phyloP scores from a whole-genome alignment of 768 basidiomycete species.

The Mycena galopus region DNA sequence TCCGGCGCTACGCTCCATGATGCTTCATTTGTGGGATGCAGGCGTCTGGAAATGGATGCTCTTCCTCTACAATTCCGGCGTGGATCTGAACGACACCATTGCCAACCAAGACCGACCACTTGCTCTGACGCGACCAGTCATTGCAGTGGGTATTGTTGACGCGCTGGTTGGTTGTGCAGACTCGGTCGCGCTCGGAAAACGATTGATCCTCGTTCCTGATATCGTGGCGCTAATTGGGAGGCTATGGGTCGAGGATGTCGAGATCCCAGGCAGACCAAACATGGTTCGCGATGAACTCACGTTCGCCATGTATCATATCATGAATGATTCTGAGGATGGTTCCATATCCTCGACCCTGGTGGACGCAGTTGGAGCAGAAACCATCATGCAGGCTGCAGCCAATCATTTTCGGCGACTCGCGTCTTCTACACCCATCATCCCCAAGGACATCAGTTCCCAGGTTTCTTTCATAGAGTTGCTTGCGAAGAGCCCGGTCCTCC shows the following conservation, averaged over 20 bases:
- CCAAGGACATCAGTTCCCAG: conserved; percentile 4
- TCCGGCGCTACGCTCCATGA: conserved; percentile 22
- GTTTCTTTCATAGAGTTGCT: conserved; percentile 15
- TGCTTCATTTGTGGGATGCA: conserved; percentile 24
- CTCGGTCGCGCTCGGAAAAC: conserved; percentile 25
- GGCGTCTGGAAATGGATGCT: conserved; percentile 33
- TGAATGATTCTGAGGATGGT: conserved; percentile 20
- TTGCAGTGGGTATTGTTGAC: conserved; percentile 25
- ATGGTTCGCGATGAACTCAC: conserved; percentile 31
- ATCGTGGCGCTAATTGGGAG: conserved; percentile 25
- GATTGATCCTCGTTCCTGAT: conserved; percentile 19
- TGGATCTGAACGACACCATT: conserved; percentile 25
- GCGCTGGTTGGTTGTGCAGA: conserved; percentile 26
- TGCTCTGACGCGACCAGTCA: conserved; percentile 12
- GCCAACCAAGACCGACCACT: conserved; percentile 24
- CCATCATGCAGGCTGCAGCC: conserved; percentile 22
- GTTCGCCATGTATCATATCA: conserved; percentile 22
- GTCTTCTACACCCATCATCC: conserved; percentile 2
- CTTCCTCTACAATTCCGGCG: conserved; percentile 28
- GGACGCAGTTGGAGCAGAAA: conserved; percentile 18
- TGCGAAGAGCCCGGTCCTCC: conserved; percentile 2
- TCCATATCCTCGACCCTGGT: conserved; percentile 18
- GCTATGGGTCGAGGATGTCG: conserved; percentile 27
- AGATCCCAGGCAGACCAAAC: conserved; percentile 16
- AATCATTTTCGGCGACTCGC: conserved; percentile 16